Percentiles rank a stretch among this genome's conserved stretches.
Conservation (phyloP, 345 rosid genomes). For the Eucalyptus tenuipes region DNA sequence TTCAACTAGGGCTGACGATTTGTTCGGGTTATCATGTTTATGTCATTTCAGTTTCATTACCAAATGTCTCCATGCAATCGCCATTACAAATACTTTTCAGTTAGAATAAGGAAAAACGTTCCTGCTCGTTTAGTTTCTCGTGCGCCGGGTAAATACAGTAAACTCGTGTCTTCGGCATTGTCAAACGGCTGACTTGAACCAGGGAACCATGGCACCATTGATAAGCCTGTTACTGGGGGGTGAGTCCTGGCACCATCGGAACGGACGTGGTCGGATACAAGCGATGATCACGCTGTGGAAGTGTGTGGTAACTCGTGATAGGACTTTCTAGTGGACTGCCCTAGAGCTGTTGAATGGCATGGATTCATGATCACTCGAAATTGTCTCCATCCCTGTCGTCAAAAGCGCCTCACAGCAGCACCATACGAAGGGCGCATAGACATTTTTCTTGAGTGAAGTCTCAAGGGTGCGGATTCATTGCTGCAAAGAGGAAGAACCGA, state of each 20-base stretch:
- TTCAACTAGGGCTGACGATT: background rate
- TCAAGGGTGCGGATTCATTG: constrained; percentile 77
- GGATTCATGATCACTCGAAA: constrained; percentile 34
- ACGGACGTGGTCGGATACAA: constrained; percentile 52
- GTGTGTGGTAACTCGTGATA: constrained; percentile 31
- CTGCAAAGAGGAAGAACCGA: constrained; percentile 22
- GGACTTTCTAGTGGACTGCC: constrained; percentile 70
- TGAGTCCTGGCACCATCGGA: constrained; percentile 44
- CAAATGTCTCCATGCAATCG: background rate
- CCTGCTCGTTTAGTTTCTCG: background rate
- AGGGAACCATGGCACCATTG: constrained; percentile 61
- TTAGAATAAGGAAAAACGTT: background rate
- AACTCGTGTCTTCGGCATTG: background rate
- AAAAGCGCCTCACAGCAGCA: constrained; percentile 68
- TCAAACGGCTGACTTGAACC: no score
- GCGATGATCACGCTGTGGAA: constrained; percentile 51
- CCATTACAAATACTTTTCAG: background rate
- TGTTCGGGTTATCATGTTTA: background rate
- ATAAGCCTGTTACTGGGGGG: constrained; percentile 77
- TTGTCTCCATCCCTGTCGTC: background rate
- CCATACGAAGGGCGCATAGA: constrained; percentile 73
- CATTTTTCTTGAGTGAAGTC: constrained; percentile 70
- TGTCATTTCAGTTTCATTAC: background rate
- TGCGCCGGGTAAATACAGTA: accelerated
- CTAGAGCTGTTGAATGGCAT: constrained; percentile 62